Base-by-base conservation (phyloP, 106 monocot genomes). In the Dendrobium catenatum region DNA sequence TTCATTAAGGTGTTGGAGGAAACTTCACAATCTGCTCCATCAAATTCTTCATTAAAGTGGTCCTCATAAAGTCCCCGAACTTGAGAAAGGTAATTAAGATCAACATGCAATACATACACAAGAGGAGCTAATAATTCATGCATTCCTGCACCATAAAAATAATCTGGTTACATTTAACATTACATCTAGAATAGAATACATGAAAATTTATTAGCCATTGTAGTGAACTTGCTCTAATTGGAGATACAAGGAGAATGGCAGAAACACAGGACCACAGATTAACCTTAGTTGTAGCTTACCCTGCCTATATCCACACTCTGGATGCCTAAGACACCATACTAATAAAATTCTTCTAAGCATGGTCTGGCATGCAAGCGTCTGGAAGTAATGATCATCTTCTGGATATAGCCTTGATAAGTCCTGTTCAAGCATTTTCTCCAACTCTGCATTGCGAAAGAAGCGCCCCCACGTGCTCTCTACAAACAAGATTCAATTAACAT, bases 71-170 rank as follows among this genome's bases (percentile, higher is more conserved):
- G 77, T 37, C 49, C 86, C 74, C 84, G 84, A 4, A 91, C 89
- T 81, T 97, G 82, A 75, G 81, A 84, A 24, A 94, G 92, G 68
- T 82, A 80, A 46, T 94, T 86, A n/a, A 97, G 73, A 81, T 97
- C 97, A 58, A 87, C 51, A 72, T 94, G 89, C 56, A 97, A 91
- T 16, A 94, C 97, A 78, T 92, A 97, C 29, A 97, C 72, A 40
- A 97, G 80, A 86, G 97, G 97, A 82, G 97, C 97, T 83, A 97
- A 88, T 46, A 97, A 79, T 84, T 97, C 97, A 79, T 97, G 97
- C 94, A 97, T 97, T 81, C 97, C 97, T 97, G 85, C 59, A 77
- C 47, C 17, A 83, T 75, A 48, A 48, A 22, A 17, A 61, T 76
- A 67, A 44, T 64, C 43, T 72, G 37, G 37, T 72, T 13, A 19